Conservation (phyloP, 1,139 yeast species). For the Candida tetrigidarum region DNA sequence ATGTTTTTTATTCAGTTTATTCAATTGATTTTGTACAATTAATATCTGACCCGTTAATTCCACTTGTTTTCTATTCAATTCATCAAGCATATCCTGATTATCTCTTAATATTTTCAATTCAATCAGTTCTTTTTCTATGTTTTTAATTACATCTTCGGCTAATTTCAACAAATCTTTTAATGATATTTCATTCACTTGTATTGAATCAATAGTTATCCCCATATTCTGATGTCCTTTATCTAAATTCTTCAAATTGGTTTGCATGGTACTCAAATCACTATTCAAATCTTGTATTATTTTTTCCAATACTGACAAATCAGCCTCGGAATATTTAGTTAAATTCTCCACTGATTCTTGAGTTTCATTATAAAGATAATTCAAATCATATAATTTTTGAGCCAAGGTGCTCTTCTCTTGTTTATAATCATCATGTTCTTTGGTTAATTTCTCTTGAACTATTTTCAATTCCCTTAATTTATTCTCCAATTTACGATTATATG, state of each 20-base stretch:
- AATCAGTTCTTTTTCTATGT: slow-evolving; percentile 50
- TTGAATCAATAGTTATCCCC: slow-evolving; percentile 60
- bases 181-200: slow-evolving; percentile 59
- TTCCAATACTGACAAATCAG: slow-evolving; percentile 61
- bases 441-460: slow-evolving; percentile 62
- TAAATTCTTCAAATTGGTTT: slow-evolving; percentile 40
- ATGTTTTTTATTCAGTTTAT: slow-evolving; percentile 57
- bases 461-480: slow-evolving; percentile 65
- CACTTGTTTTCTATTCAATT: slow-evolving; percentile 44
- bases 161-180: slow-evolving; percentile 53
- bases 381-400: slow-evolving; percentile 59
- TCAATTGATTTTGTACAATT: slow-evolving; percentile 56
- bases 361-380: slow-evolving; percentile 56
- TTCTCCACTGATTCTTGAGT: slow-evolving; percentile 60
- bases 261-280: slow-evolving; percentile 48
- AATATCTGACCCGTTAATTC: slow-evolving; percentile 55
- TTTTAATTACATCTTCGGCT: slow-evolving; percentile 61
- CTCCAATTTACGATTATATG: slow-evolving; percentile 64
- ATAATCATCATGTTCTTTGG: slow-evolving; percentile 69
- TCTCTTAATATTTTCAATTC: slow-evolving; percentile 42
- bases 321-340: slow-evolving; percentile 63
- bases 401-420: slow-evolving; percentile 63
- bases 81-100: slow-evolving; percentile 52
- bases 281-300: slow-evolving; percentile 61
- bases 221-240: slow-evolving; percentile 57